Percentiles rank a stretch among this genome's conserved stretches.
Evolutionary conservation across 768 basidiomycete genomes (phyloP).

Genomic region (Grammothele lineata): DNA sequence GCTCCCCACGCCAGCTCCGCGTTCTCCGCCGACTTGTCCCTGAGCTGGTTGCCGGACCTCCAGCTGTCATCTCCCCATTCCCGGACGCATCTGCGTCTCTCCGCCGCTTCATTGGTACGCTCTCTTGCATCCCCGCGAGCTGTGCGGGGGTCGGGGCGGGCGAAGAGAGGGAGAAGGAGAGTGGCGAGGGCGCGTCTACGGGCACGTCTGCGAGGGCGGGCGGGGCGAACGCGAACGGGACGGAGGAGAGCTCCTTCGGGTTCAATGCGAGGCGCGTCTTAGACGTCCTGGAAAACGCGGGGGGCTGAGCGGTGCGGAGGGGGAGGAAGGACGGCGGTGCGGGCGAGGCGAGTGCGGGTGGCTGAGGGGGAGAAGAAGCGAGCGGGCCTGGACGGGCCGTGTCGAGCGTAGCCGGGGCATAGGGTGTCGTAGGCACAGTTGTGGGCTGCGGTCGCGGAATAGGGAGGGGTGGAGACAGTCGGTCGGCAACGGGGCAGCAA

Average conservation of each 20-base stretch:
- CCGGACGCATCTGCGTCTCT: too few relatives aligned
- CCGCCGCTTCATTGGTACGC: conserved; percentile 47
- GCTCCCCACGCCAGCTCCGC: conserved; percentile 42
- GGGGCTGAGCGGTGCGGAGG: conserved; percentile 10
- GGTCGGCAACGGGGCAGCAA: not conserved
- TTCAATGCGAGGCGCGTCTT: conserved; percentile 26
- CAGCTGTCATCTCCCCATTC: too few relatives aligned
- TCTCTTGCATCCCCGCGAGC: not conserved
- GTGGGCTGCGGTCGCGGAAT: too few relatives aligned
- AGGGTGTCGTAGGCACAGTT: conserved; percentile 23
- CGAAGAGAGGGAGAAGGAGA: conserved; percentile 32
- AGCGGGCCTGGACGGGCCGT: conserved; percentile 2
- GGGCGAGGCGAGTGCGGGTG: conserved; percentile 14
- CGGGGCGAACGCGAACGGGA: conserved; percentile 27
- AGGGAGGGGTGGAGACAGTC: too few relatives aligned
- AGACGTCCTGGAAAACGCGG: conserved; percentile 24
- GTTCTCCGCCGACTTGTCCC: conserved; percentile 48
- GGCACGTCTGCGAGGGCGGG: conserved; percentile 19
- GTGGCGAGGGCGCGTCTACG: conserved; percentile 5
- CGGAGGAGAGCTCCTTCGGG: conserved; percentile 25
- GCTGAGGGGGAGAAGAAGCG: too few relatives aligned
- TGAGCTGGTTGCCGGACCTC: too few relatives aligned
- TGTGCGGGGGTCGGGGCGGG: conserved; percentile 39
- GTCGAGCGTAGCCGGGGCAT: conserved; percentile 23
- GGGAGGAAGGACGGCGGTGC: conserved; percentile 17